Evolutionary conservation across 208 protist species (phyloP), one percentile per base, ranked within the genome.

Genomic region (Herpetomonas tarakana): DNA sequence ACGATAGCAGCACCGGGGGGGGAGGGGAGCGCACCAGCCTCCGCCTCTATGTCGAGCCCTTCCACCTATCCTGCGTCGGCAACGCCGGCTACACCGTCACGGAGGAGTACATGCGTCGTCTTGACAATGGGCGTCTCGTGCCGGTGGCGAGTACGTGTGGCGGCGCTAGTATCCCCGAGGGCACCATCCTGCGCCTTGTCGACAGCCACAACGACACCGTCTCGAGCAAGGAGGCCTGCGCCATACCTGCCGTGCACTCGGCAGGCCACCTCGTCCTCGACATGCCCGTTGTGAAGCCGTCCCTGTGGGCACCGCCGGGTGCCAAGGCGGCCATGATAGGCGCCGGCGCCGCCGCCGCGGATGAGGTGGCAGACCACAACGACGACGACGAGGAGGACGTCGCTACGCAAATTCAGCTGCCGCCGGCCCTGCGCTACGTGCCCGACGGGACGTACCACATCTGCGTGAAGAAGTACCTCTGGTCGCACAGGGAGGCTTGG

Each of bases 151-250:
- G 64, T 18, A 47, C 49, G 27, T 51, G 60, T 9, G 86, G 83
- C 65, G 71, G 56, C 38, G 68, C 59, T 26, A 70, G 74, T 26
- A 39, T 86, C 56, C 73, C 69, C 16, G 70, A 75, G 28, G 83
- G 83, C 31, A 64, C 58, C 14, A 65, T 45, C 19, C 47, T 86
- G 60, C 76, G 83, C 22, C 57, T 87, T 30, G 76, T 87, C 38
- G 58, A 68, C 44, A 53, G 51, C 41, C 45, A 61, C 44, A 62
- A 58, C 19, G 61, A 68, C 57, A 49, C 68, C 0, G 38, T 64
- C 2, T 51, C 38, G 22, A 65, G 72, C 39, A 58, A 76, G 4
- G 24, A 61, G 6, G 12, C 22, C 16, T 76, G 58, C 41, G 44
- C 44, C 11, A 4, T 24, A 4, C 44, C 44, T 4, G 44, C 44